Evolutionary conservation across 495 filamentous ascomycete species (phyloP), one percentile per base, ranked within the genome.

Genomic region (Letharia columbiana): DNA sequence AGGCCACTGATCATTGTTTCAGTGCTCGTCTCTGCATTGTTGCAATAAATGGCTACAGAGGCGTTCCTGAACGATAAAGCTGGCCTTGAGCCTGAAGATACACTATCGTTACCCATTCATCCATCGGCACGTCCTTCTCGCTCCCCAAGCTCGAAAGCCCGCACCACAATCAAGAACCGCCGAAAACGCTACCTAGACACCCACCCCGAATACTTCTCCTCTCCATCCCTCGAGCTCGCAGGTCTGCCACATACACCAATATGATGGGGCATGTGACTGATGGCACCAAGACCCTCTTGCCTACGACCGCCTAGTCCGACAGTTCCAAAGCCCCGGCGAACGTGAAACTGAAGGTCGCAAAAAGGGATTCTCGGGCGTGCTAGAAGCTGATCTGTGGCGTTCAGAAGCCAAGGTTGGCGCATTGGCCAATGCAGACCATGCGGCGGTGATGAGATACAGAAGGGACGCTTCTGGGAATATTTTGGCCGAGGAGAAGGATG

Each of bases 261-360:
- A 20, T 67, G 62, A 66, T 50, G 65, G 15, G 41, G 23, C 42
- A 66, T 47, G 41, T 54, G 9, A 71, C 78, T 78, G 74, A 78
- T 71, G 56, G 66, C 65, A 60, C 68, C 60, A 77, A 89, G 89
- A 92, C 74, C 89, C 90, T 0, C 78, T 92, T 33, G 81, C 91
- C 54, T 92, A 95, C 77, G 90, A 93, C 72, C 83, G 84, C 63
- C 79, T 92, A 18, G 84, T 95, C 70, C 86, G 89, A 56, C 87
- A 87, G 67, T 92, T 92, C 75, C 90, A 91, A 62, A 85, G 85
- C 4, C 73, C 87, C 18, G 79, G 81, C 18, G 90, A 95, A 76
- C 81, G 89, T 62, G 87, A 91, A 73, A 82, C 79, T 18, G 87
- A 91, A 66, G 89, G 87, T 17, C 83, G 83, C 18, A 78, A 75